Evolutionary conservation across 176 grass and related monocot species (phyloP).

Genomic region (Cenchrus purpureus): DNA sequence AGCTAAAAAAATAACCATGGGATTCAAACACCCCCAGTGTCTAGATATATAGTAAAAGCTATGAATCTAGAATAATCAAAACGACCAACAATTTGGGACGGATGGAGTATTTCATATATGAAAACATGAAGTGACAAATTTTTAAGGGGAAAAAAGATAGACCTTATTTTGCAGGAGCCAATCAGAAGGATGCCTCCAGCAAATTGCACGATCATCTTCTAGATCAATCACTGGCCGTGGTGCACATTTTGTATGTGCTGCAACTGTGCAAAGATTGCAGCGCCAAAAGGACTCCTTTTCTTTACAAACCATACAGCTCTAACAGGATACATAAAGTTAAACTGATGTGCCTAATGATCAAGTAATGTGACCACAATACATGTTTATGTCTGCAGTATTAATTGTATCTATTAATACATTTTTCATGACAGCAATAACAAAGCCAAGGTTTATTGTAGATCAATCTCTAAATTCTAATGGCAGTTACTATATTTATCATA

Average conservation of each 20-base stretch:
- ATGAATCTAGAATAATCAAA: no score
- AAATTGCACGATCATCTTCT: constrained; percentile 58
- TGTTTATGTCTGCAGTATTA: neutral
- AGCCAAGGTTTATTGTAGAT: neutral
- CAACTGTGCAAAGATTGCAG: constrained; percentile 74
- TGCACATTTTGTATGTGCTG: constrained; percentile 80
- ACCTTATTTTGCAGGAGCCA: constrained; percentile 74
- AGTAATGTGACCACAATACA: constrained; percentile 16
- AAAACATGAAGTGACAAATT: constrained; percentile 31
- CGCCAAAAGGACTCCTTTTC: constrained; percentile 75
- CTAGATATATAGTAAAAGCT: no score
- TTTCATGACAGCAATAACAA: neutral
- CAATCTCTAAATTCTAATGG: neutral
- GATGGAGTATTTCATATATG: neutral
- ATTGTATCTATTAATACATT: neutral
- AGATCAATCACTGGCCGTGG: constrained; percentile 68
- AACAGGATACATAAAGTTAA: constrained; percentile 42
- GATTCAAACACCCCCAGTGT: no score
- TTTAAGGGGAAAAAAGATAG: constrained; percentile 49
- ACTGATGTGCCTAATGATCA: constrained; percentile 23
- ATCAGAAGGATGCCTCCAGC: constrained; percentile 65
- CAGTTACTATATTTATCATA: constrained; percentile 1
- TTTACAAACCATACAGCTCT: constrained; percentile 82
- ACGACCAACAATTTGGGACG: no score
- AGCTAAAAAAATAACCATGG: no score